These are phyloP conservation scores for Phytophthora pisi DNA, from an alignment of 352 stramenopile genomes.

Conservation along the genomic window DNA sequence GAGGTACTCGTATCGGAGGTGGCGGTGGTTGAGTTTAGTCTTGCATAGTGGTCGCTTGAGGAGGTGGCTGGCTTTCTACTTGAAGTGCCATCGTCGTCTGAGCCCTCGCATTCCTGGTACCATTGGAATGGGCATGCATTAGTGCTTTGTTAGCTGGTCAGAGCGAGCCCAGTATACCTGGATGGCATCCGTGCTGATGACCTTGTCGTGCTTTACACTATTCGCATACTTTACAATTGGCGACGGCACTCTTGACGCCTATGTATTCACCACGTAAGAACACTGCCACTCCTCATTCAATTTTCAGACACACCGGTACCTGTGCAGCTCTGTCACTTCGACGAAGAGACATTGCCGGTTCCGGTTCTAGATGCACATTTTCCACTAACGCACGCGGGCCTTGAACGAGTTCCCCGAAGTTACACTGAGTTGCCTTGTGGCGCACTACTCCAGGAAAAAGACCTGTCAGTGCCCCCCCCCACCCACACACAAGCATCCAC, in stretches of 20 bases:
- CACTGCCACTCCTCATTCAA: neutral
- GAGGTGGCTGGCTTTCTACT: neutral
- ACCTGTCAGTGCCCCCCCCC: neutral
- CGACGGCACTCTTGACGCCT: conserved; percentile 7
- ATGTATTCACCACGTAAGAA: conserved; percentile 5
- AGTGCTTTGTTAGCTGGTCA: neutral
- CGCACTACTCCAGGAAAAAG: conserved; percentile 21
- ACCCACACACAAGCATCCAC: neutral
- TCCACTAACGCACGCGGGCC: conserved; percentile 1
- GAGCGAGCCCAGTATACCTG: conserved; percentile 7
- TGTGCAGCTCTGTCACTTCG: neutral
- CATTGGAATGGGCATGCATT: conserved; percentile 10
- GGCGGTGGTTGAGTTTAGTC: neutral
- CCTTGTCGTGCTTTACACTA: neutral
- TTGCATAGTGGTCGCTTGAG: neutral
- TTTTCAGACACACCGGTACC: conserved; percentile 11
- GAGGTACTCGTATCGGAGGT: neutral
- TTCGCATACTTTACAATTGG: neutral
- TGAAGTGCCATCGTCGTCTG: conserved; percentile 4
- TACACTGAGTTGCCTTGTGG: conserved; percentile 38
- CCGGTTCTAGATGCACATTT: conserved; percentile 14
- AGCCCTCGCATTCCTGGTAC: neutral
- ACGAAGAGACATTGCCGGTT: conserved; percentile 17
- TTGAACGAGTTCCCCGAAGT: conserved; percentile 20
- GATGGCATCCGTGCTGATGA: neutral